These are phyloP conservation scores for Candida vartiovaarae DNA, from an alignment of 805 yeast genomes.

Conservation along the genomic window DNA sequence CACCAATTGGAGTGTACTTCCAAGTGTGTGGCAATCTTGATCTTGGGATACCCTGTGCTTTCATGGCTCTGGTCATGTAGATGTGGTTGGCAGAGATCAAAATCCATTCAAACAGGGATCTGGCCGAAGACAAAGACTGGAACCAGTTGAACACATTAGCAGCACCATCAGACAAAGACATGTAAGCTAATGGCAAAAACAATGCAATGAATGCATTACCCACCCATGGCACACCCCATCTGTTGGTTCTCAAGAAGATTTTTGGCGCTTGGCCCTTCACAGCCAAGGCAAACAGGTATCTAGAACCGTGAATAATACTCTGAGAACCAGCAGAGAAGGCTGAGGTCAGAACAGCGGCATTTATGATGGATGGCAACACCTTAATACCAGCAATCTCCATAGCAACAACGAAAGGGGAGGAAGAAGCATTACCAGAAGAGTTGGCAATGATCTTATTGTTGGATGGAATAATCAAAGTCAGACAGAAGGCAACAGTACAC, in stretches of 20 bases:
- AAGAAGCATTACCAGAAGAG: conserved; percentile 24
- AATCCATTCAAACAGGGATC: conserved; percentile 26
- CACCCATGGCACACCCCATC: conserved; percentile 27
- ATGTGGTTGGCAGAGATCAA: conserved; percentile 27
- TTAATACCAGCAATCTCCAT: conserved; percentile 39
- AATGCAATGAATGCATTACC: conserved; percentile 21
- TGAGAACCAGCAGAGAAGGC: conserved; percentile 33
- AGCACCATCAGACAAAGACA: conserved; percentile 22
- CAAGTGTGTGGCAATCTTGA: conserved; percentile 11
- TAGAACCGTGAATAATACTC: conserved; percentile 22
- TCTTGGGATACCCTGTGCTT: conserved; percentile 27
- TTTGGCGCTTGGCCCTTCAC: conserved; percentile 31
- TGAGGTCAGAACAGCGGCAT: conserved; percentile 32
- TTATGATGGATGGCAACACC: conserved; percentile 29
- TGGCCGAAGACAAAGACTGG: conserved; percentile 26
- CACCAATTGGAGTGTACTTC: conserved; percentile 16
- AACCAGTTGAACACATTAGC: conserved; percentile 30
- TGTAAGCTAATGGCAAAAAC: conserved; percentile 30
- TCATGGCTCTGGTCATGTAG: conserved; percentile 27
- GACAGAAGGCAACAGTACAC: conserved; percentile 26
- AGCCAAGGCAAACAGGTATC: conserved; percentile 31
- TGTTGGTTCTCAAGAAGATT: conserved; percentile 25
- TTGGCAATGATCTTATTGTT: conserved; percentile 24
- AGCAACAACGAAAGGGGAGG: conserved; percentile 35
- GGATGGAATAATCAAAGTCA: conserved; percentile 29